Percentiles rank a stretch among this genome's conserved stretches.
These are phyloP conservation scores for Mimosa bimucronata DNA, from an alignment of 306 rosid genomes.

Conservation along the genomic window DNA sequence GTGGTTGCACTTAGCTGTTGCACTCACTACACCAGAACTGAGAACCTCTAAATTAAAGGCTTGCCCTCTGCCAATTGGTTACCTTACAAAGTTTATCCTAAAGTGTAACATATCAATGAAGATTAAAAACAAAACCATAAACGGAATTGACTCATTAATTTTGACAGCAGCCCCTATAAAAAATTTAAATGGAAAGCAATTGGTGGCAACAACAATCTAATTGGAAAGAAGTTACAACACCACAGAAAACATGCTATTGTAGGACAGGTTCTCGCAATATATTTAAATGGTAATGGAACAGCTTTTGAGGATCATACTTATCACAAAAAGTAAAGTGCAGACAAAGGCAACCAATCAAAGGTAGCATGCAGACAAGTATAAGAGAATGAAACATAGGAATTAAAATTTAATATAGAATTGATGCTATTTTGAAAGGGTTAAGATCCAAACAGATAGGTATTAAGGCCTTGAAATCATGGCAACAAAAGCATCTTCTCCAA, in stretches of 20 bases:
- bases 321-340: not conserved
- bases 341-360: slow-evolving; percentile 23
- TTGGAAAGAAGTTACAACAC: slow-evolving; percentile 19
- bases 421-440: too few relatives aligned
- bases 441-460: too few relatives aligned
- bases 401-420: too few relatives aligned
- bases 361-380: too few relatives aligned
- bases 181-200: slow-evolving; percentile 18
- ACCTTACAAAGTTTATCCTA: slow-evolving; percentile 97
- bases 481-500: not conserved
- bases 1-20: slow-evolving; percentile 96
- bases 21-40: slow-evolving; percentile 85
- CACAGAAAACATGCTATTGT: too few relatives aligned
- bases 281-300: too few relatives aligned
- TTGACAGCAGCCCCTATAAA: slow-evolving; percentile 2
- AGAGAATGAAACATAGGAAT: too few relatives aligned
- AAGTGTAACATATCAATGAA: slow-evolving; percentile 25
- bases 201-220: slow-evolving; percentile 26
- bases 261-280: too few relatives aligned
- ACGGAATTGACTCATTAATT: slow-evolving; percentile 16
- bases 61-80: slow-evolving; percentile 92
- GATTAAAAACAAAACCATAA: slow-evolving; percentile 26
- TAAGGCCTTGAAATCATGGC: too few relatives aligned
- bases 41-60: slow-evolving; percentile 95
- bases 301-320: not conserved